Evolutionary conservation across 2,329 filamentous ascomycete genomes (phyloP).

Genomic region (Aureobasidium sp.): DNA sequence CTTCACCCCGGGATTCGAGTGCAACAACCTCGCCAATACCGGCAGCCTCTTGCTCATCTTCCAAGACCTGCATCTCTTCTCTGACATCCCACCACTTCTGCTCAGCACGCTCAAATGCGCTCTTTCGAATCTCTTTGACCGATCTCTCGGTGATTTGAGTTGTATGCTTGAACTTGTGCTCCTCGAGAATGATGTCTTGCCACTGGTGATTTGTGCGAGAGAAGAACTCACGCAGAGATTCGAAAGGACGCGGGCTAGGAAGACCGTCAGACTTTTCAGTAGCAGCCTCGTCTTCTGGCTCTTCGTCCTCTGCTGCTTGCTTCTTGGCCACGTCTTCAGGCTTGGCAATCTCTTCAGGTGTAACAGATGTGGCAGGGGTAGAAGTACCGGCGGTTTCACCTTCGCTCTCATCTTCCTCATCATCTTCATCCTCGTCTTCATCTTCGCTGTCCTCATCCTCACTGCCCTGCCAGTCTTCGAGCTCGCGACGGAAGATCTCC

Average conservation of each 20-base stretch:
- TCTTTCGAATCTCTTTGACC: slow-evolving; percentile 87
- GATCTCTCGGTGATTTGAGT: slow-evolving; percentile 57
- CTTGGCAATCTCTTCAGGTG: slow-evolving; percentile 22
- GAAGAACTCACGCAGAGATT: slow-evolving; percentile 88
- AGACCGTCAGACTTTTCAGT: slow-evolving; percentile 63
- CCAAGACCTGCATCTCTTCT: slow-evolving; percentile 83
- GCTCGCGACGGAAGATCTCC: slow-evolving; percentile 78
- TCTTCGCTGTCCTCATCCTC: slow-evolving; percentile 39
- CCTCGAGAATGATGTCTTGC: slow-evolving; percentile 79
- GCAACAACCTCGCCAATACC: slow-evolving; percentile 93
- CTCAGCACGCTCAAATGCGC: slow-evolving; percentile 84
- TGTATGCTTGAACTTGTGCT: slow-evolving; percentile 59
- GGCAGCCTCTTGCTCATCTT: slow-evolving; percentile 93
- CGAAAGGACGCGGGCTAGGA: slow-evolving; percentile 75
- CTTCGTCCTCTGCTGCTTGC: slow-evolving; percentile 46
- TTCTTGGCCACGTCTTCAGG: slow-evolving; percentile 30
- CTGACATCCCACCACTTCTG: slow-evolving; percentile 98
- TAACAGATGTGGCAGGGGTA: slow-evolving; percentile 48
- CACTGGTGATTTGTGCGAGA: slow-evolving; percentile 78
- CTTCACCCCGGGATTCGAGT: slow-evolving; percentile 61
- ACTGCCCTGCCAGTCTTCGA: slow-evolving; percentile 70
- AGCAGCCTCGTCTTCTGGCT: slow-evolving; percentile 18
- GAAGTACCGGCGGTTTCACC: slow-evolving; percentile 19
- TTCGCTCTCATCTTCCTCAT: slow-evolving; percentile 48
- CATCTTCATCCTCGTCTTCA: slow-evolving; percentile 44